Conservation (phyloP, 106 monocot species). For the Gastrodia elata region DNA sequence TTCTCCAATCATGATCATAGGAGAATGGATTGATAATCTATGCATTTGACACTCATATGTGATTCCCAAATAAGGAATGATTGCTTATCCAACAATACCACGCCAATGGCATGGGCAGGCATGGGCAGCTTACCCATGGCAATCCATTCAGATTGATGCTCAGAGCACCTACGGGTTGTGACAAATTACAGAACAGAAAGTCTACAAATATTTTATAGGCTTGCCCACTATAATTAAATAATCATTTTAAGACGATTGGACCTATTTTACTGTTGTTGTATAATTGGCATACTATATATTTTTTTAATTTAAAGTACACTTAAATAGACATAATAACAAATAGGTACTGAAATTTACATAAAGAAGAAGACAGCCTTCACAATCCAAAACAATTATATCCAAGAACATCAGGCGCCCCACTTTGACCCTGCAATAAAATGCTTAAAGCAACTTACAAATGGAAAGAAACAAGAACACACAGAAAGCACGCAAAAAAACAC, state of each 20-base stretch:
- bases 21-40: no score
- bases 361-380: conserved; percentile 63
- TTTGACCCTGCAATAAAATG: conserved; percentile 49
- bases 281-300: not conserved
- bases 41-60: no score
- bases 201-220: not conserved
- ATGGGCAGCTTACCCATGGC: no score
- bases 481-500: not conserved
- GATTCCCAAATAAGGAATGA: no score
- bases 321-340: not conserved
- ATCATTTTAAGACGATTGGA: not conserved
- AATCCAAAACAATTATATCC: conserved; percentile 59
- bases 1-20: no score
- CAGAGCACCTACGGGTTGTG: no score
- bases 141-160: no score
- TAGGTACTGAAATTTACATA: conserved; percentile 42
- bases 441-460: not conserved
- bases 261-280: not conserved
- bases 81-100: no score
- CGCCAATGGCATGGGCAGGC: no score
- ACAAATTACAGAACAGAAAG: no score
- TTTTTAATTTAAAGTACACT: not conserved
- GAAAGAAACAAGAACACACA: not conserved
- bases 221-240: not conserved
- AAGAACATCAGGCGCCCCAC: conserved; percentile 47